Evolutionary conservation across 805 yeast species (phyloP).

Genomic region (Wickerhamiella sorbophila): DNA sequence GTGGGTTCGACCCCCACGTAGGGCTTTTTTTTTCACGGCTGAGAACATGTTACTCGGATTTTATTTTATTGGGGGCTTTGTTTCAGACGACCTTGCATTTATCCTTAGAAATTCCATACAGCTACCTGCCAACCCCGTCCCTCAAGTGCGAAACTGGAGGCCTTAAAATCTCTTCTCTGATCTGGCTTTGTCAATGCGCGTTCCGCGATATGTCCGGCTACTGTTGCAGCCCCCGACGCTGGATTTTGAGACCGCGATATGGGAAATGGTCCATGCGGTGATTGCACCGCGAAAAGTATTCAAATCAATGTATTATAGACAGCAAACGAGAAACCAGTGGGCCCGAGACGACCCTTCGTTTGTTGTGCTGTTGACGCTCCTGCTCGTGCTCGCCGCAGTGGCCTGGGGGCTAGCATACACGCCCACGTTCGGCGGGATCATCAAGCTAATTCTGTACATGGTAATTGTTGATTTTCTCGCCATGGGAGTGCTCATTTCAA

Average conservation of each 20-base stretch:
- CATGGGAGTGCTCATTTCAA: constrained; percentile 54
- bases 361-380: constrained; percentile 51
- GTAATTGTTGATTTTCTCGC: constrained; percentile 69
- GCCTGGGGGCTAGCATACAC: constrained; percentile 85
- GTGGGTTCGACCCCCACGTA: constrained; percentile 10
- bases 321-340: constrained; percentile 65
- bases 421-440: constrained; percentile 43
- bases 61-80: neutral
- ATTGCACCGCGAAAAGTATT: constrained; percentile 70
- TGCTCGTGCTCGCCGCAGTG: constrained; percentile 58
- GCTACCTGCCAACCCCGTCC: too few species aligned
- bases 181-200: constrained; percentile 9
- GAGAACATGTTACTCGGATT: neutral
- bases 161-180: neutral
- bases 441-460: constrained; percentile 64
- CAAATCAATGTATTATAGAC: constrained; percentile 66
- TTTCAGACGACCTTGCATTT: neutral
- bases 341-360: constrained; percentile 90
- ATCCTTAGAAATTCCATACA: neutral
- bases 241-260: constrained; percentile 83
- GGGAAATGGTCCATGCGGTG: constrained; percentile 73
- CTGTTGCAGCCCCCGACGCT: constrained; percentile 61
- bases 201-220: constrained; percentile 26
- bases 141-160: too few species aligned
- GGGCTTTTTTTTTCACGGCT: constrained; percentile 4